Evolutionary conservation across 1,284 basidiomycete species (phyloP).

Genomic region (Irpex sp.): DNA sequence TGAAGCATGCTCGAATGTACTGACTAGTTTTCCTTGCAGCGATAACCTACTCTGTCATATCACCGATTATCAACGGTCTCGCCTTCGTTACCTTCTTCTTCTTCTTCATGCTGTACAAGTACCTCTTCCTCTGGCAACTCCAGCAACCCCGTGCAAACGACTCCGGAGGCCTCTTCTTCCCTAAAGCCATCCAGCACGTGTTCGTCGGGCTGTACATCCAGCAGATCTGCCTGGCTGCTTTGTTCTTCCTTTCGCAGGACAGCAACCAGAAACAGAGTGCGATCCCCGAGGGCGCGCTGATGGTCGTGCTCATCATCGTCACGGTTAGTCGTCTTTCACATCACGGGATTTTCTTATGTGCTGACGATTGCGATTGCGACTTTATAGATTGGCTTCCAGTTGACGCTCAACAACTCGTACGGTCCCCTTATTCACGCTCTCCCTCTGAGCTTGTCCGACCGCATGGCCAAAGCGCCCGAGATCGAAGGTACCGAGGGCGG

Average conservation of each 20-base stretch:
- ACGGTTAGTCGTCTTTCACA: conserved; percentile 52
- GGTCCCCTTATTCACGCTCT: conserved; percentile 61
- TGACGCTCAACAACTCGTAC: conserved; percentile 66
- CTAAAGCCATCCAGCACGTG: conserved; percentile 87
- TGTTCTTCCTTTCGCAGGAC: conserved; percentile 84
- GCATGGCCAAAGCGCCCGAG: conserved; percentile 31
- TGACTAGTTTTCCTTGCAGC: conserved; percentile 17
- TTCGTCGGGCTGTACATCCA: conserved; percentile 93
- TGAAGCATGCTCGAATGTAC: neutral
- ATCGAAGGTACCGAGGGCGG: conserved; percentile 17
- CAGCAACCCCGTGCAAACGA: conserved; percentile 74
- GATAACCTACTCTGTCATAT: conserved; percentile 84
- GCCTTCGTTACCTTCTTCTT: conserved; percentile 79
- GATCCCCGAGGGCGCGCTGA: conserved; percentile 72
- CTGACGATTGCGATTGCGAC: too few species aligned
- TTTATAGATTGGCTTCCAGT: conserved; percentile 59
- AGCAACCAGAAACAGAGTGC: conserved; percentile 48
- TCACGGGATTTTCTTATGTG: neutral
- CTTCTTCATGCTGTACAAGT: conserved; percentile 88
- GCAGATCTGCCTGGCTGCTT: conserved; percentile 74
- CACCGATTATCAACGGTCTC: conserved; percentile 92
- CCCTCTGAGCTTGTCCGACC: conserved; percentile 75
- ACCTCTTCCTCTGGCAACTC: conserved; percentile 79
- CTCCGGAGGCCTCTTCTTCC: conserved; percentile 95
- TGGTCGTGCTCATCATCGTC: conserved; percentile 78